A percentile compares a stretch with the other conserved stretches of the same genome.
Conservation (phyloP, 2,329 filamentous ascomycete genomes). For the Xylaria arbuscula region DNA sequence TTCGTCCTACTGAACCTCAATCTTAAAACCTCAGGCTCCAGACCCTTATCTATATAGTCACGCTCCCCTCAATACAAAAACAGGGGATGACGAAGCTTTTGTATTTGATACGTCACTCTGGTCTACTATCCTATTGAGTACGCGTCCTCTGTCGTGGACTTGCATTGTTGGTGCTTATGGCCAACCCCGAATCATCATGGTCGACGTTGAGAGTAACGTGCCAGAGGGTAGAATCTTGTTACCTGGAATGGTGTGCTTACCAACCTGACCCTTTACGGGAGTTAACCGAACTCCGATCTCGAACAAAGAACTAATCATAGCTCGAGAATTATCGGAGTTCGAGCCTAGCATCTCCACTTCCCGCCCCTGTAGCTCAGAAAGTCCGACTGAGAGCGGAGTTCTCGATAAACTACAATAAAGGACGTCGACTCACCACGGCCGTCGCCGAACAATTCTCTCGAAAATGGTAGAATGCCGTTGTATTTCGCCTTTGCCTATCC, state of each 20-base stretch:
- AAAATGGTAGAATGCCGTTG: conserved; percentile 36
- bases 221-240: conserved; percentile 5
- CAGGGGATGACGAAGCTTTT: background rate
- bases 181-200: conserved; percentile 16
- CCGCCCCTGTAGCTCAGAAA: conserved; percentile 14
- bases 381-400: conserved; percentile 25
- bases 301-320: conserved; percentile 36
- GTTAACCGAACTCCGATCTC: conserved; percentile 39
- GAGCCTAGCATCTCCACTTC: conserved; percentile 22
- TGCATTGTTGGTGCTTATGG: conserved; percentile 30
- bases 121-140: conserved; percentile 14
- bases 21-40: conserved; percentile 13
- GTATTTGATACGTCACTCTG: conserved; percentile 7
- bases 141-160: conserved; percentile 25
- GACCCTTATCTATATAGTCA: conserved; percentile 24
- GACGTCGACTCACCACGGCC: conserved; percentile 18
- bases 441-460: conserved; percentile 21
- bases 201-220: conserved; percentile 28
- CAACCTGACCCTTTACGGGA: conserved; percentile 28
- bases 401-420: conserved; percentile 36
- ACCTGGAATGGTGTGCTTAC: background rate
- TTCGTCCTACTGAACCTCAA: conserved; percentile 2
- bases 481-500: background rate
- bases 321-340: conserved; percentile 38
- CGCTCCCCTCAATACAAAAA: background rate